Base-by-base conservation (phyloP, 495 filamentous ascomycete species). In the Lasiosphaeriaceae sp. region DNA sequence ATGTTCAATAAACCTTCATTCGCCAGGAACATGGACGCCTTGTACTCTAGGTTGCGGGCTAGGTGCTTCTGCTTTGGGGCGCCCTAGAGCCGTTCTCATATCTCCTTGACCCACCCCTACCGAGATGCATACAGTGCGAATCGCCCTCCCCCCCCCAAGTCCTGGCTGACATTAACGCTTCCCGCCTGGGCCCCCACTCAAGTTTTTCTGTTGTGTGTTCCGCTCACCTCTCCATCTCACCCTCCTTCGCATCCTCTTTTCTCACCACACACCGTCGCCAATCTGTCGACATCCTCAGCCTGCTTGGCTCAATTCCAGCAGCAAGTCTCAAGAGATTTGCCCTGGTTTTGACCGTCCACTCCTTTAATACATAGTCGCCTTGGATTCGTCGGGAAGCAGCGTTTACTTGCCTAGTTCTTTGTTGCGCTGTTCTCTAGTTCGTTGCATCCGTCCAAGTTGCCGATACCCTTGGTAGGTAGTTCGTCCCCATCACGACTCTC, bases 321-420 rank as follows among this genome's bases (percentile, higher is more conserved):
- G 75, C 74, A 77, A 55, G 71, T 74, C 74, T 73, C 56, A 61
- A 65, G 62, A 65, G 73, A 73, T 74, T 76, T 75, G 72, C 75
- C 29, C 68, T 78, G 75, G 75, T 71, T 69, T 77, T 77, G 75
- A 63, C 76, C 77, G 75, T 78, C 77, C 77, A 73, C 73, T 78
- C 77, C 72, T 78, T 79, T 77, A 58, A 61, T 46, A 60, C 47
- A 54, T 39, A 43, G 23, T 41, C 52, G 55, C 39, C 37, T 70
- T 66, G 59, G 45, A 63, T 67, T 69, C 63, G 54, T 64, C 55
- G 55, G 52, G 60, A 63, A 66, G 51, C 54, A 61, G 60, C 62
- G 22, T 57, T 60, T 23, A n/a, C n/a, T 35, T 61, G 46, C 52
- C 47, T 11, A 31, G 24, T 59, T 64, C 50, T 55, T 62, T 64